phyloP scores from a whole-genome alignment of 2,329 filamentous ascomycete species.

The Ceratocystis alfenasii region DNA sequence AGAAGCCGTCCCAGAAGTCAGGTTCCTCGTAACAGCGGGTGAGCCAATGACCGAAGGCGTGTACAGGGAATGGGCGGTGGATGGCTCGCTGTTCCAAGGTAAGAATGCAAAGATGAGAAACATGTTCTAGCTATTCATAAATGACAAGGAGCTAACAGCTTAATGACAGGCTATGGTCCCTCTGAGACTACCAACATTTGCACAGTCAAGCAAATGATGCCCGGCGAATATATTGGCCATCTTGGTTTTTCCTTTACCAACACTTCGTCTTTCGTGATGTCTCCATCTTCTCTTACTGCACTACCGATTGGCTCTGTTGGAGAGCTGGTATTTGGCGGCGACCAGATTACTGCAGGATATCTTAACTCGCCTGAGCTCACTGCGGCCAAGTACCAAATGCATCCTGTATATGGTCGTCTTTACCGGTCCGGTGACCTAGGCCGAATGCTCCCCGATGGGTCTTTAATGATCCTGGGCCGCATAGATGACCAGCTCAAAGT shows the following conservation, averaged over 20 bases:
- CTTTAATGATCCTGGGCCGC: slow-evolving; percentile 59
- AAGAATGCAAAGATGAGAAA: slow-evolving; percentile 2
- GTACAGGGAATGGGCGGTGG: slow-evolving; percentile 49
- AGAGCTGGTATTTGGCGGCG: slow-evolving; percentile 76
- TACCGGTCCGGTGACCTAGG: slow-evolving; percentile 79
- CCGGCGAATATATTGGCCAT: slow-evolving; percentile 53
- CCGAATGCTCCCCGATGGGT: slow-evolving; percentile 63
- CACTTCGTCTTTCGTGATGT: slow-evolving; percentile 59
- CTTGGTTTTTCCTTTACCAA: slow-evolving; percentile 66
- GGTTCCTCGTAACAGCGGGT: slow-evolving; percentile 69
- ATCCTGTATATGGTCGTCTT: slow-evolving; percentile 56
- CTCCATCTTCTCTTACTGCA: slow-evolving; percentile 34
- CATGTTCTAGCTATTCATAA: too few relatives aligned
- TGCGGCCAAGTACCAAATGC: slow-evolving; percentile 53
- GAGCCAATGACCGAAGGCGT: slow-evolving; percentile 67
- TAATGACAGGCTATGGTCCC: slow-evolving; percentile 54
- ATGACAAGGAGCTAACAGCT: not conserved
- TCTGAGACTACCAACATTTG: slow-evolving; percentile 84
- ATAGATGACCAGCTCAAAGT: slow-evolving; percentile 74
- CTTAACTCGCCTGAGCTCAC: slow-evolving; percentile 54
- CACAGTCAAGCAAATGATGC: slow-evolving; percentile 54
- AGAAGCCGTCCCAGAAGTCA: slow-evolving; percentile 53
- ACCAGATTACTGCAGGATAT: slow-evolving; percentile 68
- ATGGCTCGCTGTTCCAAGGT: slow-evolving; percentile 58
- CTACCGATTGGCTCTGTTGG: slow-evolving; percentile 62